A percentile compares a stretch with the other conserved stretches of the same genome.
phyloP scores from a whole-genome alignment of 371 early-diverging fungal species.

The Enteropsectra breve region DNA sequence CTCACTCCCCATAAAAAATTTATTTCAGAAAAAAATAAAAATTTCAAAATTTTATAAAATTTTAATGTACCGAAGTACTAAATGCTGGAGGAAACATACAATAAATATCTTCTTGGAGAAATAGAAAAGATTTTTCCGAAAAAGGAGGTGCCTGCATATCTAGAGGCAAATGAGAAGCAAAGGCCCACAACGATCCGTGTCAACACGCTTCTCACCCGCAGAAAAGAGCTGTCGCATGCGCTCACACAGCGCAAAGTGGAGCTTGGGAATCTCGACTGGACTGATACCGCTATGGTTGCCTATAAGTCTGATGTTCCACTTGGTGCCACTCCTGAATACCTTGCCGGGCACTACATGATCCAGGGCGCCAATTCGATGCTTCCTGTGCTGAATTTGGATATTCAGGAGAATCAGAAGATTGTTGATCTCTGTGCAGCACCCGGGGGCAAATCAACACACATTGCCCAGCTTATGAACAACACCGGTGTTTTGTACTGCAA shows the following conservation, averaged over 20 bases:
- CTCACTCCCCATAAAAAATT: too few relatives aligned
- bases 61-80: neutral
- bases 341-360: slow-evolving; percentile 97
- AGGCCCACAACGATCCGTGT: slow-evolving; percentile 89
- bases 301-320: slow-evolving; percentile 59
- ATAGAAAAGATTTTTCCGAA: slow-evolving; percentile 60
- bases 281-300: slow-evolving; percentile 57
- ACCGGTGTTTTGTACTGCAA: slow-evolving; percentile 91
- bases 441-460: slow-evolving; percentile 76
- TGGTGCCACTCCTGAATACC: slow-evolving; percentile 91
- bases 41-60: slow-evolving; percentile 2
- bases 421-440: slow-evolving; percentile 98
- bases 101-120: slow-evolving; percentile 77
- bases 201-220: slow-evolving; percentile 82
- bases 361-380: slow-evolving; percentile 93
- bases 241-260: slow-evolving; percentile 88
- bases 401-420: slow-evolving; percentile 65
- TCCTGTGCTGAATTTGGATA: slow-evolving; percentile 83
- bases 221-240: slow-evolving; percentile 82
- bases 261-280: slow-evolving; percentile 79
- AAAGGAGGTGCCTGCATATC: slow-evolving; percentile 67
- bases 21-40: too few relatives aligned
- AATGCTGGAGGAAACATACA: slow-evolving; percentile 63
- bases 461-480: slow-evolving; percentile 85
- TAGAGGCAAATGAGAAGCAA: slow-evolving; percentile 91